Percentiles rank a stretch among this genome's conserved stretches.
phyloP scores from a whole-genome alignment of 2,329 filamentous ascomycete genomes.

The Orbilia javanica region DNA sequence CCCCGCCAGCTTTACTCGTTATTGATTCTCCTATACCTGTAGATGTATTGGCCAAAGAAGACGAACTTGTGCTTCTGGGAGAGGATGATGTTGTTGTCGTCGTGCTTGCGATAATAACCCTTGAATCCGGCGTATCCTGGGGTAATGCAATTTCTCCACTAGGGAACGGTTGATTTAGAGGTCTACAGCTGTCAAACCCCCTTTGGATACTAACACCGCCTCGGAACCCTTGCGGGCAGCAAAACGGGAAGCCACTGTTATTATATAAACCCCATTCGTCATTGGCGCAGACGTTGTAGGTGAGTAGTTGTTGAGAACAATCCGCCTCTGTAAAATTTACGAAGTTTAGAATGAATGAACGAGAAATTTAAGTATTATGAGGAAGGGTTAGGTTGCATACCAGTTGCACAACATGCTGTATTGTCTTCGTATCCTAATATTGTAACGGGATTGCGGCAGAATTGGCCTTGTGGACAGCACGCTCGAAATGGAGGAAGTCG shows the following conservation, averaged over 20 bases:
- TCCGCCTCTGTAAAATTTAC: conserved; percentile 20
- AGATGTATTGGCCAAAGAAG: background rate
- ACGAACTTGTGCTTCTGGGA: background rate
- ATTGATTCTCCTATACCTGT: background rate
- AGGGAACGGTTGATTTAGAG: conserved; percentile 9
- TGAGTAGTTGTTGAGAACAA: conserved; percentile 21
- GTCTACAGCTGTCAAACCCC: conserved; percentile 16
- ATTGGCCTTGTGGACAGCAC: conserved; percentile 41
- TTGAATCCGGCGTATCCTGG: conserved; percentile 20
- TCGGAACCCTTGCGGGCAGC: conserved; percentile 6
- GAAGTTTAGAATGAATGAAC: no score
- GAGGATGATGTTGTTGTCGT: background rate
- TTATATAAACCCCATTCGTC: conserved; percentile 41
- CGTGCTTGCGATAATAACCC: background rate
- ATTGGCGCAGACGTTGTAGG: conserved; percentile 29
- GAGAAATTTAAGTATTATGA: background rate
- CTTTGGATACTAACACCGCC: background rate
- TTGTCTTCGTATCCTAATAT: conserved; percentile 37
- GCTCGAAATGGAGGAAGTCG: conserved; percentile 15
- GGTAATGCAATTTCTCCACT: conserved; percentile 17
- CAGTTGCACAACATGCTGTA: conserved; percentile 43
- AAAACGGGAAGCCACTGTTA: conserved; percentile 41
- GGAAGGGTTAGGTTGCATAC: background rate
- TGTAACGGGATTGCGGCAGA: conserved; percentile 17
- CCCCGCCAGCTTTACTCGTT: background rate